Percentiles rank a stretch among this genome's conserved stretches.
Conservation (phyloP, 495 filamentous ascomycete genomes). For the Aspergillus carlsbadensis region DNA sequence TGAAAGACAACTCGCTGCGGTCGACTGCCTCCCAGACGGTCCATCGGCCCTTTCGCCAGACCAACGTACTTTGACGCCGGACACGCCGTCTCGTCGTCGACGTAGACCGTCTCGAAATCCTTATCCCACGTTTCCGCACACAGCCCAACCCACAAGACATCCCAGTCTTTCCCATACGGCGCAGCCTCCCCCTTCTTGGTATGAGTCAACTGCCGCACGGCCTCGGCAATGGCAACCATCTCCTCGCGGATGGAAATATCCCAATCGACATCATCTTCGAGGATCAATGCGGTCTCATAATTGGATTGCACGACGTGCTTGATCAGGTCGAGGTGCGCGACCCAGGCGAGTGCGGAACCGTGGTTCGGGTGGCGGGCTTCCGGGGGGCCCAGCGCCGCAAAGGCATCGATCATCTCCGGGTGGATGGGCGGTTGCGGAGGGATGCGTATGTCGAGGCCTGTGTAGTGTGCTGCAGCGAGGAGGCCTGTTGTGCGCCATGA, state of each 20-base stretch:
- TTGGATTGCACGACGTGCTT: conserved; percentile 37
- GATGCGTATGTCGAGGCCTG: conserved; percentile 15
- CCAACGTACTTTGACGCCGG: conserved; percentile 13
- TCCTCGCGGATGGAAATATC: conserved; percentile 35
- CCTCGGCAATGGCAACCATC: conserved; percentile 14
- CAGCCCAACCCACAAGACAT: conserved; percentile 42
- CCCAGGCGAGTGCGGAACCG: conserved; percentile 24
- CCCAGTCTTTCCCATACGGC: conserved; percentile 35
- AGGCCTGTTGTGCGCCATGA: conserved; percentile 21
- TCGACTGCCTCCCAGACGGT: conserved; percentile 20
- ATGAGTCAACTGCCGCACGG: conserved; percentile 21
- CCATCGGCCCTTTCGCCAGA: conserved; percentile 9
- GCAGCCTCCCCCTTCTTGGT: not conserved
- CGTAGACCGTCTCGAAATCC: conserved; percentile 14
- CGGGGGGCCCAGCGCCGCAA: conserved; percentile 6
- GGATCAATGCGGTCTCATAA: conserved; percentile 41
- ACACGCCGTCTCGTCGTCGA: conserved; percentile 15
- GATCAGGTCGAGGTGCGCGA: conserved; percentile 33
- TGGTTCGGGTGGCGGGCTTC: conserved; percentile 9
- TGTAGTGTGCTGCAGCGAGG: conserved; percentile 12
- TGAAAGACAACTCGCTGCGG: conserved; percentile 40
- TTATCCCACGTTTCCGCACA: conserved; percentile 35
- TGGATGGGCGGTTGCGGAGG: conserved; percentile 14
- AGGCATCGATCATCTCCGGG: conserved; percentile 13
- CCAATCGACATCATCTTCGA: conserved; percentile 51